Evolutionary conservation across 2,329 filamentous ascomycete genomes (phyloP), one percentile per base, ranked within the genome.

Genomic region (Aspergillus fructus): DNA sequence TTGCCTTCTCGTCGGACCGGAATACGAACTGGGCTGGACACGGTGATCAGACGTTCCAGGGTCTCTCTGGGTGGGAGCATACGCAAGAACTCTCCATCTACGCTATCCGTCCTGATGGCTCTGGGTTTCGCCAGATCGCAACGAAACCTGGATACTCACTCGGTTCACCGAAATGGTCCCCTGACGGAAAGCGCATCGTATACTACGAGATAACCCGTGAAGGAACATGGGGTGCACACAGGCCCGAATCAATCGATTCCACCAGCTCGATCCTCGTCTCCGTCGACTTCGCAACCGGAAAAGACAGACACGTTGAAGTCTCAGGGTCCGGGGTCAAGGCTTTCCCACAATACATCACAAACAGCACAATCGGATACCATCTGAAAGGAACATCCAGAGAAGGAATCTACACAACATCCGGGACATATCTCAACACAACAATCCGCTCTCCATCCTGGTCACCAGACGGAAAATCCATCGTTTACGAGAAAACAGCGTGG

Each of bases 21-120:
- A 78, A 78, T 52, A 77, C 76, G 1, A 64, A 66, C 15, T 79
- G 76, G 76, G 68, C 67, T 3, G 76, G 77, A 0, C 76, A 79
- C 55, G 70, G 73, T 12, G 70, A 74, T 21, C n/a, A 60, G 39
- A 49, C 60, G 42, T 43, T 62, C 59, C 4, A 59, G 59, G 58
- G 67, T 52, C 71, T 75, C 17, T 68, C 70, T 5, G 65, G 76
- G 27, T 77, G 76, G 76, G 69, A 78, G 54, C 76, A 78, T 55
- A 74, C 75, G 0, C 76, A 78, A 56, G 65, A 68, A 17, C 66
- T 79, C 3, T 74, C 74, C 0, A 62, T 79, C n/a, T 78, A 79
- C 47, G 68, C 67, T 2, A 73, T 78, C 19, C 66, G 70, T 3
- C 69, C 74, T 0, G 61, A 78, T 50, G 74, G 76, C 13, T 64